These are phyloP conservation scores for Arxiozyma bovina DNA, from an alignment of 1,139 yeast species.

Conservation along the genomic window DNA sequence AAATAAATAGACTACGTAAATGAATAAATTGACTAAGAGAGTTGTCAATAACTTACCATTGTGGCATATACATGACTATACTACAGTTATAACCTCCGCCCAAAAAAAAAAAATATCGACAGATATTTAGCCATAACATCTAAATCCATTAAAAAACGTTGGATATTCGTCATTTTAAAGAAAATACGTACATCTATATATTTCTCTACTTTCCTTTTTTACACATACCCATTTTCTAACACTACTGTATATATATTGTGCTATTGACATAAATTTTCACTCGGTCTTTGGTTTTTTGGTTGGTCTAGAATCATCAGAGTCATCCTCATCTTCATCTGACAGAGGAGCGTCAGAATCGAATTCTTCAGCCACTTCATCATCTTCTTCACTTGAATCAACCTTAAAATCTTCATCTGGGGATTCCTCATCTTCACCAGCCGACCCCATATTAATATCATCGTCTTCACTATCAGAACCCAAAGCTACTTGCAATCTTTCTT, in stretches of 20 bases:
- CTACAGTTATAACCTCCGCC: not conserved
- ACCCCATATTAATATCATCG: slow-evolving; percentile 60
- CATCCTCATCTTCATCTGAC: slow-evolving; percentile 40
- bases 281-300: slow-evolving; percentile 31
- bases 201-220: not conserved
- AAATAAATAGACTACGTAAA: too few relatives aligned
- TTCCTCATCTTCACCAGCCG: slow-evolving; percentile 65
- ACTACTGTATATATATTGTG: too few relatives aligned
- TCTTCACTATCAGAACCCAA: slow-evolving; percentile 63
- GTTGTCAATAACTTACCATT: not conserved
- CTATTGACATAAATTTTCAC: slow-evolving; percentile 3
- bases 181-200: too few relatives aligned
- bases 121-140: not conserved
- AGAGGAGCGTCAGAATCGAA: slow-evolving; percentile 65
- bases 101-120: too few relatives aligned
- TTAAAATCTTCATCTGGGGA: slow-evolving; percentile 63
- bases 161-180: not conserved
- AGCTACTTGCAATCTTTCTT: slow-evolving; percentile 68
- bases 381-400: slow-evolving; percentile 46
- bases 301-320: slow-evolving; percentile 35
- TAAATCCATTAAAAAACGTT: not conserved
- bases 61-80: not conserved
- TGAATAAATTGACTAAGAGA: too few relatives aligned
- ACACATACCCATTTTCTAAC: too few relatives aligned
- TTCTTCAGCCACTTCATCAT: slow-evolving; percentile 73